Conservation (phyloP, 768 basidiomycete genomes). For the Podaxis mareebaensis region DNA sequence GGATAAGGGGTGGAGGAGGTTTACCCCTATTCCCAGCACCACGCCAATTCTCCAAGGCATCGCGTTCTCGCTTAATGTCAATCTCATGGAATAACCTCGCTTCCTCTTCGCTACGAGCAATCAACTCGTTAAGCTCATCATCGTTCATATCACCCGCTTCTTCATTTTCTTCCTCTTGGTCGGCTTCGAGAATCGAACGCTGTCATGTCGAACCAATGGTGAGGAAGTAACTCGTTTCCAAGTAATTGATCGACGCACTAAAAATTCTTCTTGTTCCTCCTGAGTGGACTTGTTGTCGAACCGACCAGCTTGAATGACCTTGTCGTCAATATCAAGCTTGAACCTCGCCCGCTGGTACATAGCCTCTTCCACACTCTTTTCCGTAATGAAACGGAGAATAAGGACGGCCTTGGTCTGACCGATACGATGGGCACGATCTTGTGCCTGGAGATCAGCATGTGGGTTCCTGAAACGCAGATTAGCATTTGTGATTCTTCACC, state of each 20-base stretch:
- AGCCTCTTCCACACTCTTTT: conserved; percentile 97
- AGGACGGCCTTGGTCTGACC: conserved; percentile 98
- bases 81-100: conserved; percentile 73
- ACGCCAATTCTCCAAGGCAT: conserved; percentile 65
- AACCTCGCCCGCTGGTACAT: conserved; percentile 94
- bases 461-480: conserved; percentile 61
- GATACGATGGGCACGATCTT: conserved; percentile 99
- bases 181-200: conserved; percentile 89
- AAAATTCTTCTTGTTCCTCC: conserved; percentile 94
- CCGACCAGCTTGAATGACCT: conserved; percentile 98
- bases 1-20: conserved; percentile 75
- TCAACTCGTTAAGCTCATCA: conserved; percentile 91
- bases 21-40: conserved; percentile 74
- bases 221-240: conserved; percentile 4
- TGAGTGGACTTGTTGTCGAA: conserved; percentile 99
- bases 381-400: conserved; percentile 95
- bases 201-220: conserved; percentile 30
- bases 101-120: conserved; percentile 86
- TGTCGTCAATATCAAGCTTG: conserved; percentile 98
- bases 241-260: conserved; percentile 53
- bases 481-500: conserved; percentile 33
- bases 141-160: conserved; percentile 92
- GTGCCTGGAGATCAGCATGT: conserved; percentile 98
- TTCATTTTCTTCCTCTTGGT: conserved; percentile 88
- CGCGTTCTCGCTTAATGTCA: conserved; percentile 78